Conservation (phyloP, 2,329 filamentous ascomycete species). For the Cryphonectria japonica region DNA sequence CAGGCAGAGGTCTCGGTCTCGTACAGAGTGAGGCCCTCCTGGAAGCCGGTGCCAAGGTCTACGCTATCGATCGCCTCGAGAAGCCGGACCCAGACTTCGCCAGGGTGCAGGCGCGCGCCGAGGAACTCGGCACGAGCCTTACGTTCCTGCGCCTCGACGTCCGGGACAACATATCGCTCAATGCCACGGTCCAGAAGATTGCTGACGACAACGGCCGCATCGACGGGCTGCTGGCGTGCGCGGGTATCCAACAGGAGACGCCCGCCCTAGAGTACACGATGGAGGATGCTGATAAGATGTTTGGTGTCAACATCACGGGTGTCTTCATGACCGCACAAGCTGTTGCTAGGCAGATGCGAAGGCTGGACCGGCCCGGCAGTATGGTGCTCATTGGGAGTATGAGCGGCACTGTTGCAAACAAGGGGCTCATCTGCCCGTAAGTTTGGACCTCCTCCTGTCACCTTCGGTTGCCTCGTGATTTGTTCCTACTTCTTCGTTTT, state of each 20-base stretch:
- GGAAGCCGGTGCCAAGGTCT: conserved; percentile 74
- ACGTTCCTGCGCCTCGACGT: conserved; percentile 83
- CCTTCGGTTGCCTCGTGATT: not conserved
- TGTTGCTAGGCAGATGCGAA: conserved; percentile 76
- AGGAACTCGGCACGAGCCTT: conserved; percentile 68
- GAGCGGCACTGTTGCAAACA: conserved; percentile 69
- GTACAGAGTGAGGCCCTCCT: conserved; percentile 78
- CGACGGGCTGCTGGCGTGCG: conserved; percentile 75
- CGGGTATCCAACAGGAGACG: conserved; percentile 80
- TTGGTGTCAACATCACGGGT: conserved; percentile 86
- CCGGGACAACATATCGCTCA: conserved; percentile 69
- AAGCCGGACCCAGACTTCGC: conserved; percentile 64
- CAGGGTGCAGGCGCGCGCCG: conserved; percentile 65
- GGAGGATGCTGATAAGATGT: conserved; percentile 75
- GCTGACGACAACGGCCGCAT: conserved; percentile 71
- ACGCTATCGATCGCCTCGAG: conserved; percentile 66
- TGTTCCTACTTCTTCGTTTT: not conserved
- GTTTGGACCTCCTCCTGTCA: conserved; percentile 34
- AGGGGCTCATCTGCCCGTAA: conserved; percentile 63
- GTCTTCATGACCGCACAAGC: conserved; percentile 85
- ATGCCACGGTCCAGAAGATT: conserved; percentile 70
- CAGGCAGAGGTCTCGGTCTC: conserved; percentile 75
- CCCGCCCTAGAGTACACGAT: conserved; percentile 80
- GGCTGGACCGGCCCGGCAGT: conserved; percentile 60
- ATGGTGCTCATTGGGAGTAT: conserved; percentile 72